Conservation (phyloP, 257 asterid genomes). For the Penstemon barbatus region DNA sequence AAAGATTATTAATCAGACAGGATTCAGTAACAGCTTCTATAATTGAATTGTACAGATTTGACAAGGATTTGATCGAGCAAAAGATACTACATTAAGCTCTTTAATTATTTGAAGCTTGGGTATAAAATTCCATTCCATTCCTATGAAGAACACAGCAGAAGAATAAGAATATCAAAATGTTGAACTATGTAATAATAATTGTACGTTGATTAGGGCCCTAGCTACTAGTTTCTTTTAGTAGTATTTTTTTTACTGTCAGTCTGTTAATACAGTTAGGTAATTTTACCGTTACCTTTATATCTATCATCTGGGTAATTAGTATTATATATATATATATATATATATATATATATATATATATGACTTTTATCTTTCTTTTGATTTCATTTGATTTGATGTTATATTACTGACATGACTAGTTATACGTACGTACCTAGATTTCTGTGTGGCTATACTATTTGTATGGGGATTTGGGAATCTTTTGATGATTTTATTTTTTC, state of each 20-base stretch:
- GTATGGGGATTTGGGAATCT: no score
- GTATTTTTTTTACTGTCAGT: constrained; percentile 23
- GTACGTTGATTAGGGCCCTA: neutral
- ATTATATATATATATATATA: no score
- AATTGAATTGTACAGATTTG: constrained; percentile 12
- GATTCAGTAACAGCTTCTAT: constrained; percentile 52
- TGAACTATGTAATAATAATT: neutral
- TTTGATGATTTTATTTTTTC: no score
- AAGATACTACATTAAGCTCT: constrained; percentile 15
- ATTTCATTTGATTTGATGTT: constrained; percentile 10
- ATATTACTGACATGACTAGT: neutral
- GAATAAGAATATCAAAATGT: no score
- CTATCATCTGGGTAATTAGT: constrained; percentile 10
- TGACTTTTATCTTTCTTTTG: neutral
- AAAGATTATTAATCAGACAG: constrained; percentile 44
- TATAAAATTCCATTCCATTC: constrained; percentile 13
- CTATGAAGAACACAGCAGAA: constrained; percentile 17
- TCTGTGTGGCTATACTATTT: no score
- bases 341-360: no score
- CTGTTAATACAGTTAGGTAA: constrained; percentile 45
- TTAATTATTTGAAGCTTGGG: neutral
- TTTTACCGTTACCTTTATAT: constrained; percentile 30
- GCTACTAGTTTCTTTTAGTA: neutral
- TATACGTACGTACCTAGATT: neutral
- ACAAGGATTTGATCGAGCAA: constrained; percentile 6